A percentile compares a stretch with the other conserved stretches of the same genome.
These are phyloP conservation scores for Sugiyamaella xylanicola DNA, from an alignment of 1,139 yeast genomes.

Conservation along the genomic window DNA sequence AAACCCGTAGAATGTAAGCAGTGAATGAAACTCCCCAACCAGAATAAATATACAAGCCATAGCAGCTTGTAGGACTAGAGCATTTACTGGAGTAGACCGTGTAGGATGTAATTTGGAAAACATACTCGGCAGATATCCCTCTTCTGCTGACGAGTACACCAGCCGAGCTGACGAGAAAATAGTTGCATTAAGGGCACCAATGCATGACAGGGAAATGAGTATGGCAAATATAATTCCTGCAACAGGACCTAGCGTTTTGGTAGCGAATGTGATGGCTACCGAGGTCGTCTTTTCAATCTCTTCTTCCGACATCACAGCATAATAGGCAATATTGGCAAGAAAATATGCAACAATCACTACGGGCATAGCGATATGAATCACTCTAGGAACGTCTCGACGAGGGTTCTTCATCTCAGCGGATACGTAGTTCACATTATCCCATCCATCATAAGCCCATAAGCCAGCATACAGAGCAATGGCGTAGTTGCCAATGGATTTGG, in stretches of 20 bases:
- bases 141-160: slow-evolving; percentile 44
- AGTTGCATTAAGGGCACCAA: slow-evolving; percentile 48
- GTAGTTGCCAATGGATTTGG: slow-evolving; percentile 39
- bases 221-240: slow-evolving; percentile 42
- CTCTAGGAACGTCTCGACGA: slow-evolving; percentile 44
- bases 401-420: slow-evolving; percentile 47
- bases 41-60: slow-evolving; percentile 41
- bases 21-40: slow-evolving; percentile 43
- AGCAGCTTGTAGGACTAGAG: slow-evolving; percentile 41
- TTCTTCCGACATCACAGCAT: slow-evolving; percentile 41
- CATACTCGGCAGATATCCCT: slow-evolving; percentile 42
- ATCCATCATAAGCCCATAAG: slow-evolving; percentile 51
- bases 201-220: slow-evolving; percentile 44
- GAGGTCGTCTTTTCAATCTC: slow-evolving; percentile 43
- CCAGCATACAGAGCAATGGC: slow-evolving; percentile 49
- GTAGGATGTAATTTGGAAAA: slow-evolving; percentile 37
- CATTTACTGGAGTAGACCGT: slow-evolving; percentile 43
- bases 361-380: slow-evolving; percentile 47
- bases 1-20: slow-evolving; percentile 47
- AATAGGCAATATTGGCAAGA: slow-evolving; percentile 45
- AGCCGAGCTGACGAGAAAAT: slow-evolving; percentile 45
- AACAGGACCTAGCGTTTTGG: slow-evolving; percentile 37
- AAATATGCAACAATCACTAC: slow-evolving; percentile 44
- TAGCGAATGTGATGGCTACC: slow-evolving; percentile 45
- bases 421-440: slow-evolving; percentile 49